Evolutionary conservation across 2,329 filamentous ascomycete genomes (phyloP), one percentile per base, ranked within the genome.

Genomic region (Arthrinium puccinioides): DNA sequence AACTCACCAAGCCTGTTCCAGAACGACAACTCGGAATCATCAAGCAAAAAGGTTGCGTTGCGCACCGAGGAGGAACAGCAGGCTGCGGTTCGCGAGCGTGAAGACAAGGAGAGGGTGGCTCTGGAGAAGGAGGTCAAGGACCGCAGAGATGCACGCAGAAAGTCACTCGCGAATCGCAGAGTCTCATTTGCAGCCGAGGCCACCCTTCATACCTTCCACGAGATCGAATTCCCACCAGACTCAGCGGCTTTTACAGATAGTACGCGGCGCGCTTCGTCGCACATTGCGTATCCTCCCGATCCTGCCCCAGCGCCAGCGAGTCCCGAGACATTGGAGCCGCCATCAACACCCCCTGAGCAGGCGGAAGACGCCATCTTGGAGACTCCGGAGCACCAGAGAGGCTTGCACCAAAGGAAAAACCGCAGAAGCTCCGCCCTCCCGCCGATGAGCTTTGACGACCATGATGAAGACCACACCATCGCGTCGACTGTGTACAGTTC

Each of bases 141-240:
- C 50, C 76, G 88, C 38, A 76, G 88, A 49, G 92, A 94, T 58
- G 89, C 87, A 30, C 82, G 92, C 45, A 77, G 92, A 49, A 97
- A 97, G 59, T 96, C 89, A 14, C 74, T 95, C 40, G 88, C 90
- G 32, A 94, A 92, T 57, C 80, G 92, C 53, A 80, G 92, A 54
- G 92, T 98, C 23, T 97, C 90, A 0, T 98, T 98, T 61, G 92
- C 92, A 5, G 92, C 92, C 1, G 92, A 98, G 63, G 92, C 92
- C 10, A 98, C 92, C 4, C 72, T 98, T 24, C 92, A 98, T 57
- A 98, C 92, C 1, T 97, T 94, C 73, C 89, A 97, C 54, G 89
- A 92, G 39, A 78, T 96, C 30, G 90, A 97, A 54, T 84, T 89
- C 44, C 74, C 80, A 56, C 87, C 89, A 53, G 89, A 96, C 56